Base-by-base conservation (phyloP, 306 rosid genomes). In the Hippophae tibetana region DNA sequence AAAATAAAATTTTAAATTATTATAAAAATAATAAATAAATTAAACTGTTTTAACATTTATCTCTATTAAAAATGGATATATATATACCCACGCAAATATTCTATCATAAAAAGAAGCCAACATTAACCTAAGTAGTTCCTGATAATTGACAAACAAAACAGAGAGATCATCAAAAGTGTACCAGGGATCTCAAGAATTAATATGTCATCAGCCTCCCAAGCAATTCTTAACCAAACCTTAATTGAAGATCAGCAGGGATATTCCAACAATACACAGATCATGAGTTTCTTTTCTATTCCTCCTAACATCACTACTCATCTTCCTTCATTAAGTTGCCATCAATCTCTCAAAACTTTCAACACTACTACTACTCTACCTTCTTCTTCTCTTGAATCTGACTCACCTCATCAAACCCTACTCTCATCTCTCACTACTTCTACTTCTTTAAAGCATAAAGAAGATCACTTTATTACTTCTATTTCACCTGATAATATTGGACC, bases 271-370 rank as follows among this genome's bases (percentile, higher is more conserved):
- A 31, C 38, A 31, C 38, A 31, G 38, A 31, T 31, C 38, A 69
- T 82, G 95, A 90, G 82, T 3, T 93, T 80, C 68, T 69, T 85
- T 77, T 69, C 82, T 69, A 80, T 81, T 57, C 75, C 92, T 31
- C 76, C 87, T 2, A 31, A 31, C 38, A 31, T 31, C 4, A 31
- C 38, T 31, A 31, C 38, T 31, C 23, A 18, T 18, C 38, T 31
- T 57, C 65, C 90, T 46, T 56, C 84, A 64, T 83, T 72, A 38
- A 73, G 82, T 31, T 31, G 38, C 52, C 63, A 71, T 51, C 94
- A 82, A 61, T 77, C 86, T 66, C 68, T 81, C 57, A 86, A 82
- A 74, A 52, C 75, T 46, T 72, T 76, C 66, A 72, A 45, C 38
- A 38, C 85, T 48, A 56, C 57, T 10, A 5, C 57, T 10, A 1